Evolutionary conservation across 2,329 filamentous ascomycete genomes (phyloP).

Genomic region (Aspergillus intermedius): DNA sequence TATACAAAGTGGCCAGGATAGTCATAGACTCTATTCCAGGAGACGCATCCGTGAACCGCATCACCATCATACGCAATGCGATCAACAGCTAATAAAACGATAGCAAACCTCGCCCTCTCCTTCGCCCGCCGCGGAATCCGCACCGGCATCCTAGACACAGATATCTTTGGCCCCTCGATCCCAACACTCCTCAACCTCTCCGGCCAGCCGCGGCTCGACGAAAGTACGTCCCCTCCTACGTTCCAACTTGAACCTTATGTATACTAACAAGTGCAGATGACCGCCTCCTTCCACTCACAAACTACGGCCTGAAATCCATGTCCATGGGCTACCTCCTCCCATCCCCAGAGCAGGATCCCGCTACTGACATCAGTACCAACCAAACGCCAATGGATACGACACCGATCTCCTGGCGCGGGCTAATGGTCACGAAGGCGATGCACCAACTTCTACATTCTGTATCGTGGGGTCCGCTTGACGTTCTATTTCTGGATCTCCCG

Average conservation of each 20-base stretch:
- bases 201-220: conserved; percentile 68
- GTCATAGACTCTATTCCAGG: too few relatives aligned
- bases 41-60: neutral
- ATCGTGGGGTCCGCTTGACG: conserved; percentile 82
- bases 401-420: conserved; percentile 87
- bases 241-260: neutral
- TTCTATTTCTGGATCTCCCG: conserved; percentile 84
- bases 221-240: conserved; percentile 46
- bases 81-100: neutral
- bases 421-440: conserved; percentile 97
- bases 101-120: conserved; percentile 73
- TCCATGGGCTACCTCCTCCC: conserved; percentile 89
- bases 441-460: conserved; percentile 94
- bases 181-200: conserved; percentile 80
- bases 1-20: conserved; percentile 3
- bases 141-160: conserved; percentile 84
- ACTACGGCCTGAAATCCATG: conserved; percentile 97
- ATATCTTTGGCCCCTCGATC: conserved; percentile 94
- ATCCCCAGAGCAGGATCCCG: conserved; percentile 21
- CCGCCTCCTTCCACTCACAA: conserved; percentile 75
- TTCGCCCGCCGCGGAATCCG: conserved; percentile 76
- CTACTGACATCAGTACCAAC: conserved; percentile 7
- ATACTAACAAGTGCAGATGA: conserved; percentile 24
- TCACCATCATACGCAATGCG: neutral
- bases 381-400: conserved; percentile 45